A percentile compares a stretch with the other conserved stretches of the same genome.
These are phyloP conservation scores for Alternaria brassicicola DNA, from an alignment of 2,329 filamentous ascomycete genomes.

Conservation along the genomic window DNA sequence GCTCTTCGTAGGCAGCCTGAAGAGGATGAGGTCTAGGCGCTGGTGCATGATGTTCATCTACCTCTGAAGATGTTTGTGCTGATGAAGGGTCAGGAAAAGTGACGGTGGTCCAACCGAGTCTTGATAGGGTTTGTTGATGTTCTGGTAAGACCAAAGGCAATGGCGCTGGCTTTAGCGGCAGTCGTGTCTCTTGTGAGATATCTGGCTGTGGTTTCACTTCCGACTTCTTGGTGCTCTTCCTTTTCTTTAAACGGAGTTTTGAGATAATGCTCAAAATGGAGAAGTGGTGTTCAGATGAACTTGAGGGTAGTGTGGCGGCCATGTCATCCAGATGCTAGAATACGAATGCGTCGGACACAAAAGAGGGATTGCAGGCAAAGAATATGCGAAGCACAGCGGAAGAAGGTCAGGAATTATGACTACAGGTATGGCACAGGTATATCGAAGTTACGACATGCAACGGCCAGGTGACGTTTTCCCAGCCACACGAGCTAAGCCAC, in stretches of 20 bases:
- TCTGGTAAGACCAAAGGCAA: conserved; percentile 42
- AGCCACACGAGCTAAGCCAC: conserved; percentile 26
- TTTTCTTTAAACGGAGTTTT: conserved; percentile 30
- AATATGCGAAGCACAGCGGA: background rate
- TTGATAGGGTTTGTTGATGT: conserved; percentile 39
- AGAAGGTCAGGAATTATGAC: background rate
- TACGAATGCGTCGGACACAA: background rate
- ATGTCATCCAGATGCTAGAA: conserved; percentile 12
- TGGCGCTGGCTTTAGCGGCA: conserved; percentile 29
- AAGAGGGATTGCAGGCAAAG: background rate
- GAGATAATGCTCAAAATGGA: conserved; percentile 42
- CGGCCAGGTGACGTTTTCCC: conserved; percentile 7
- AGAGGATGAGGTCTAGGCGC: conserved; percentile 33
- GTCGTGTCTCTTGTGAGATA: conserved; percentile 19
- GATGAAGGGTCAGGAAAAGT: conserved; percentile 33
- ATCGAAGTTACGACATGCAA: background rate
- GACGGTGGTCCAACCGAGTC: conserved; percentile 46
- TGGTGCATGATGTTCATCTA: background rate
- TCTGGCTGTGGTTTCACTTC: background rate
- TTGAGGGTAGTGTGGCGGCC: conserved; percentile 24
- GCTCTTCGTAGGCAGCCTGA: conserved; percentile 34
- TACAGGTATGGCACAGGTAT: background rate
- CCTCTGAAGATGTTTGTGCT: background rate
- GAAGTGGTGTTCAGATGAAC: conserved; percentile 22
- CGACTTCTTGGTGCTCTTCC: background rate